Percentiles rank a stretch among this genome's conserved stretches.
These are phyloP conservation scores for Candida tammaniensis DNA, from an alignment of 805 yeast species.

Conservation along the genomic window DNA sequence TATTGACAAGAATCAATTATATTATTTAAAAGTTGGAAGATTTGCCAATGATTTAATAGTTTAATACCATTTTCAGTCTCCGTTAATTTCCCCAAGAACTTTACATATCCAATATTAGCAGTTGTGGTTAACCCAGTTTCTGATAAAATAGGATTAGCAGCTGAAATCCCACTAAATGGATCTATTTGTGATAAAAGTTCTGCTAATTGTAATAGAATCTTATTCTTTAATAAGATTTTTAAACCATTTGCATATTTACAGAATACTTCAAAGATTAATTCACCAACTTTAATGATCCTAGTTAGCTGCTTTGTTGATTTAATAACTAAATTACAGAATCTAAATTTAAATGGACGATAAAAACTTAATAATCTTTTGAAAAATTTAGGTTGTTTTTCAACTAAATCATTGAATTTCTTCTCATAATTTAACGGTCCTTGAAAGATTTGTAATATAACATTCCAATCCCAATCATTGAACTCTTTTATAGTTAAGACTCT, in stretches of 20 bases:
- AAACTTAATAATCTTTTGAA: constrained; percentile 81
- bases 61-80: constrained; percentile 58
- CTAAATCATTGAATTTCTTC: constrained; percentile 70
- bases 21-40: constrained; percentile 77
- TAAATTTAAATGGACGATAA: constrained; percentile 84
- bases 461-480: constrained; percentile 87
- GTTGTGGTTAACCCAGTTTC: constrained; percentile 58
- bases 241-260: constrained; percentile 65
- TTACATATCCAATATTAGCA: constrained; percentile 72
- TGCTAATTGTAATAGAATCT: constrained; percentile 81
- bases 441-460: constrained; percentile 62
- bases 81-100: constrained; percentile 72
- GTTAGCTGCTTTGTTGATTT: constrained; percentile 41
- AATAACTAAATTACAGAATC: constrained; percentile 50
- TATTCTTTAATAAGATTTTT: constrained; percentile 63
- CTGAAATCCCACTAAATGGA: constrained; percentile 70
- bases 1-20: constrained; percentile 49
- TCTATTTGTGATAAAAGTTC: constrained; percentile 86
- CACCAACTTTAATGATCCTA: constrained; percentile 68
- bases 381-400: constrained; percentile 74
- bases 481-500: constrained; percentile 76
- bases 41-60: constrained; percentile 77
- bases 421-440: constrained; percentile 80
- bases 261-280: constrained; percentile 66
- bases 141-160: constrained; percentile 74